These are phyloP conservation scores for Ramalina intermedia DNA, from an alignment of 495 filamentous ascomycete species.

Conservation along the genomic window DNA sequence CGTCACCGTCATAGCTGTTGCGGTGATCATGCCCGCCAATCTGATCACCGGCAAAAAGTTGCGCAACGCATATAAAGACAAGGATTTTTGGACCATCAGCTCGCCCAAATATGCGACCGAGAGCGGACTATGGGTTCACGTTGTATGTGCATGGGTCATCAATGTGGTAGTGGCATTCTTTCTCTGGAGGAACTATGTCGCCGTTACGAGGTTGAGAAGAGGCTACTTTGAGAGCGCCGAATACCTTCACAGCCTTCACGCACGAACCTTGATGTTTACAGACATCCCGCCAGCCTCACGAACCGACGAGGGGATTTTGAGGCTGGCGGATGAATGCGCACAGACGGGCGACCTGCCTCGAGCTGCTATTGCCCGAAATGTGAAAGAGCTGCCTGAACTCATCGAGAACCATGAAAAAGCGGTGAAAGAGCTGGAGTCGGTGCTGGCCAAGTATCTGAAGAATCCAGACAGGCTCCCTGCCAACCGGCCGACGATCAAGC, in stretches of 20 bases:
- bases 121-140: constrained; percentile 59
- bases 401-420: constrained; percentile 71
- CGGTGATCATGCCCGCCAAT: constrained; percentile 75
- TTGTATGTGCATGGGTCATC: constrained; percentile 65
- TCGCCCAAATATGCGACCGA: constrained; percentile 38
- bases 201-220: constrained; percentile 52
- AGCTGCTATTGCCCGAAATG: constrained; percentile 76
- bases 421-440: constrained; percentile 67
- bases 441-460: constrained; percentile 79
- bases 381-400: constrained; percentile 69
- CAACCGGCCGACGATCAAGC: constrained; percentile 63
- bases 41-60: constrained; percentile 34
- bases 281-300: constrained; percentile 62
- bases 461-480: constrained; percentile 69
- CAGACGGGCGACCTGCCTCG: constrained; percentile 63
- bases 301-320: constrained; percentile 74
- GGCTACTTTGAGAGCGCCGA: constrained; percentile 76
- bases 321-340: constrained; percentile 59
- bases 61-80: constrained; percentile 12
- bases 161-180: constrained; percentile 63
- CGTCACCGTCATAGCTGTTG: constrained; percentile 58
- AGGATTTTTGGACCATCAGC: constrained; percentile 31
- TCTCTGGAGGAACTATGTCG: constrained; percentile 81
- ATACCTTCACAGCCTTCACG: constrained; percentile 77
- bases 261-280: constrained; percentile 84